Percentiles rank a stretch among this genome's conserved stretches.
Conservation (phyloP, 768 basidiomycete species). For the Cytidiella melzeri region DNA sequence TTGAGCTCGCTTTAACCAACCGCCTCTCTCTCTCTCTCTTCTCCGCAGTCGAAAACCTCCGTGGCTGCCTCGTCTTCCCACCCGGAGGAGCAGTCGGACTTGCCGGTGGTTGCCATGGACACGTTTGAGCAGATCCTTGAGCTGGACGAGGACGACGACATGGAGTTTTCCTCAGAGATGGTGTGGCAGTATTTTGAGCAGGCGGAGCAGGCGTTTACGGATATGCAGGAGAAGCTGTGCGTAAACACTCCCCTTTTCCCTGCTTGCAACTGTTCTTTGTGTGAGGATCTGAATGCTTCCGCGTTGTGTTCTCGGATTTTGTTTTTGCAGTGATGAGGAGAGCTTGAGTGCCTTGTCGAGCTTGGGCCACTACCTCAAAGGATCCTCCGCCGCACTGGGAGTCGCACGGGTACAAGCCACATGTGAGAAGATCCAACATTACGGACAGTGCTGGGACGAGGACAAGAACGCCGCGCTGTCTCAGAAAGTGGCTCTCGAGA, state of each 20-base stretch:
- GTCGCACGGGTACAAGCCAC: constrained; percentile 72
- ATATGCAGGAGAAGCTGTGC: constrained; percentile 79
- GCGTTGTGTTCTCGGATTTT: too few species aligned
- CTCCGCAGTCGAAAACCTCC: neutral
- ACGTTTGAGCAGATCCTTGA: constrained; percentile 86
- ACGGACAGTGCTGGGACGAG: constrained; percentile 65
- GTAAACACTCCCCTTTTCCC: constrained; percentile 33
- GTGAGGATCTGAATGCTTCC: too few species aligned
- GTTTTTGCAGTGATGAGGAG: too few species aligned
- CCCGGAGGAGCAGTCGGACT: constrained; percentile 10
- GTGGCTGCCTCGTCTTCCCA: constrained; percentile 4
- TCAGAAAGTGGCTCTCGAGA: constrained; percentile 45
- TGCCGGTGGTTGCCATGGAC: constrained; percentile 57
- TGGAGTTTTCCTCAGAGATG: constrained; percentile 77
- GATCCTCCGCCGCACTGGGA: constrained; percentile 92
- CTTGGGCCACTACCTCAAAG: constrained; percentile 94
- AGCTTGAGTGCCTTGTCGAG: constrained; percentile 65
- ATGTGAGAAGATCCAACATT: constrained; percentile 91
- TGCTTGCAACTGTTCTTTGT: too few species aligned
- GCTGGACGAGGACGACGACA: constrained; percentile 77
- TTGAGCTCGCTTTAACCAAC: too few species aligned
- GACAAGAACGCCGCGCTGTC: constrained; percentile 36
- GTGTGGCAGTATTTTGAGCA: constrained; percentile 77
- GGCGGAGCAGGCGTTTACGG: constrained; percentile 63
- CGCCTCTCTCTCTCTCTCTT: neutral